Percentiles rank a stretch among this genome's conserved stretches.
These are phyloP conservation scores for Hsuehochloa calcarea DNA, from an alignment of 176 grass and related monocot genomes.

Conservation along the genomic window DNA sequence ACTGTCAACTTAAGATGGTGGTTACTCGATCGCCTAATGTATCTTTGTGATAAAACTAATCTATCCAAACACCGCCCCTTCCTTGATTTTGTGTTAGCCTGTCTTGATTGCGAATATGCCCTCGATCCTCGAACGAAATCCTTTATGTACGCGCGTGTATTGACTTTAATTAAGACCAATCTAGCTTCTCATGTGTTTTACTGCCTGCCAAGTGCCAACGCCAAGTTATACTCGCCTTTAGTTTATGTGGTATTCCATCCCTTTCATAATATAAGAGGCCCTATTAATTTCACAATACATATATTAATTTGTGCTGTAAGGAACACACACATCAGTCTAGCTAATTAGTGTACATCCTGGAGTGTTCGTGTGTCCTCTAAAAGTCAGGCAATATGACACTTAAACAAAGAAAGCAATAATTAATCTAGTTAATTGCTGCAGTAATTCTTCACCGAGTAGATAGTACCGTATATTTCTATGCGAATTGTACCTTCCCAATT, in stretches of 20 bases:
- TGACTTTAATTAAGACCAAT: not conserved
- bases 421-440: too few species aligned
- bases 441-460: too few species aligned
- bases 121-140: not conserved
- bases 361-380: not conserved
- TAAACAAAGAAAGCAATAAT: too few species aligned
- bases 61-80: not conserved
- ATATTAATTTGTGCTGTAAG: not conserved
- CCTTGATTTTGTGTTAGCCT: not conserved
- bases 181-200: not conserved
- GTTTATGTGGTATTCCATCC: not conserved
- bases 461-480: too few species aligned
- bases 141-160: not conserved
- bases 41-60: not conserved
- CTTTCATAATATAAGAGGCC: too few species aligned
- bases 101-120: not conserved
- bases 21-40: not conserved
- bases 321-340: not conserved
- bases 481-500: too few species aligned
- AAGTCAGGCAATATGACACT: too few species aligned
- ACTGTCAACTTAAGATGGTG: too few species aligned
- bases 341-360: not conserved
- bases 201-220: not conserved
- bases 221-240: too few species aligned
- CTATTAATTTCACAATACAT: too few species aligned